Evolutionary conservation across 148 eudicot species (phyloP), one percentile per base, ranked within the genome.

Genomic region (Amaranthus cruentus): DNA sequence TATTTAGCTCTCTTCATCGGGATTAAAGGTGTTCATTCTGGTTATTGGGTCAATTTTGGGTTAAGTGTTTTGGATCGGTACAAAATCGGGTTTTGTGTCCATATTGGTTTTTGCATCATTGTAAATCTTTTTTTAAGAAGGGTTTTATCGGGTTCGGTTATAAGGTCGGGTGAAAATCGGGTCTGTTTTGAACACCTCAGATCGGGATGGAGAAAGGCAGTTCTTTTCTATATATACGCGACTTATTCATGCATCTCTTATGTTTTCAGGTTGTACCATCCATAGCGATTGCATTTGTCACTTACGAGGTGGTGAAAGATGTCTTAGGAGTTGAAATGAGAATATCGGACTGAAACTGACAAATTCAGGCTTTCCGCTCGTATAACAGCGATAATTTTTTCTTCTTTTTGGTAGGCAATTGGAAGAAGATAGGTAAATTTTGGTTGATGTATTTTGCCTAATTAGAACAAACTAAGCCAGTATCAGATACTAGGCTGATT

Each of bases 231-330:
- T 28, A 28, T 13, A 62, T 57, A 3, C 13, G 7, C 55, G 48
- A 44, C 58, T 18, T 64, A 68, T 10, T 56, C 74, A 4, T 7
- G 44, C 43, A 21, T 28, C n/a, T 76, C 15, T 10, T 10, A 38
- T 75, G 46, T 61, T 47, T 74, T 43, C 83, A 89, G 92, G 97
- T 91, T 55, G 97, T 91, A 10, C 92, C 97, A 28, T 91, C 97
- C 2, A 91, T 91, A 72, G 88, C 97, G 5, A 85, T 91, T 55
- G 97, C 97, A 48, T 91, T 89, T 82, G 97, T 89, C 81, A 81
- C 97, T 2, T 91, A 89, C 57, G 92, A 89, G 82, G 85, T 83
- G 85, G 89, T 91, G 88, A 91, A 89, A 77, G 90, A 86, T 59
- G 61, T 88, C 9, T 76, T 89, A 14, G 89, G 90, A 15, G 92